Evolutionary conservation across 148 eudicot genomes (phyloP).

Genomic region (Limonium bicolor): DNA sequence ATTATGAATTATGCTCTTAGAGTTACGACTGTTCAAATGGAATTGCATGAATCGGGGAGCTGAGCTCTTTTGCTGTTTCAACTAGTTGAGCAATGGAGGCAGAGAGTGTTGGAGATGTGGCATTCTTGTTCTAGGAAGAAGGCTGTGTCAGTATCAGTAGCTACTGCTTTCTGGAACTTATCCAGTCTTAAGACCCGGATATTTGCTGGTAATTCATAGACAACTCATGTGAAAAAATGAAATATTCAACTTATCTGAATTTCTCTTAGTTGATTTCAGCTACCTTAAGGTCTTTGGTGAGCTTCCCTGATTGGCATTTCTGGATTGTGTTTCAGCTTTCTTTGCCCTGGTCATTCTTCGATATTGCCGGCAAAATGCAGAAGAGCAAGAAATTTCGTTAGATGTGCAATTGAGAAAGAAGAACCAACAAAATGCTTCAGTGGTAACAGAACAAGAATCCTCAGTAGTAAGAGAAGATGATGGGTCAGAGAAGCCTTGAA

Average conservation of each 20-base stretch:
- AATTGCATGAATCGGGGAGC: too few species aligned
- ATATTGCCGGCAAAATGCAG: constrained; percentile 30
- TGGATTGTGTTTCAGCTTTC: constrained; percentile 37
- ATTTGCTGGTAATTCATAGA: constrained; percentile 41
- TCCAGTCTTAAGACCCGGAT: constrained; percentile 59
- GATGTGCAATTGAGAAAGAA: too few species aligned
- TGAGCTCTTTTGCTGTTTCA: too few species aligned
- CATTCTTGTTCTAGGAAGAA: constrained; percentile 69
- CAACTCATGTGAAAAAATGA: background rate
- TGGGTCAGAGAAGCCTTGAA: too few species aligned
- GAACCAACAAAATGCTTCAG: too few species aligned
- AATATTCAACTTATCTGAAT: background rate
- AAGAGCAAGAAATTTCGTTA: too few species aligned
- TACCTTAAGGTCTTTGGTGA: background rate
- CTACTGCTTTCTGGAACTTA: constrained; percentile 74
- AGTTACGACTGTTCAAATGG: background rate
- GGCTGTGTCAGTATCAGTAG: constrained; percentile 52
- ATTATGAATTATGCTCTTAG: background rate
- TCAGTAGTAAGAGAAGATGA: too few species aligned
- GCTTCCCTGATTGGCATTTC: background rate
- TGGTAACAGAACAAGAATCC: too few species aligned
- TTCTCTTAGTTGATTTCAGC: background rate
- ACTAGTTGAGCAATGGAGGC: constrained; percentile 39
- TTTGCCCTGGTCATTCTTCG: constrained; percentile 54
- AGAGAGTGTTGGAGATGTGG: constrained; percentile 49